Evolutionary conservation across 768 basidiomycete genomes (phyloP).

Genomic region (Tylopilus sp.): DNA sequence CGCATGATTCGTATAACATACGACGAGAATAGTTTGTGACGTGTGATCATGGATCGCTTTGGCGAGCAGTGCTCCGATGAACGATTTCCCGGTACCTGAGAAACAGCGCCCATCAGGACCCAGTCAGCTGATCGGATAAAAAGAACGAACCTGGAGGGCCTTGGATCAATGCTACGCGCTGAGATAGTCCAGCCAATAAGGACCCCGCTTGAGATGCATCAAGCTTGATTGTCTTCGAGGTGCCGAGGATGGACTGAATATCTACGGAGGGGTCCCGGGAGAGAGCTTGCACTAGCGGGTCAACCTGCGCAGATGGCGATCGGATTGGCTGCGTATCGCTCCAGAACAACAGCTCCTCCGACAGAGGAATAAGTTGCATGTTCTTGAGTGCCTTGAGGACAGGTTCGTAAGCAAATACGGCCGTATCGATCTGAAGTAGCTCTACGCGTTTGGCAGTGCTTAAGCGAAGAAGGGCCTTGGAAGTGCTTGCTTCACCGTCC

Average conservation of each 20-base stretch:
- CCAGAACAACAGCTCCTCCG: slow-evolving; percentile 57
- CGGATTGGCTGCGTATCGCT: slow-evolving; percentile 24
- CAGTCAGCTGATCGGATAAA: neutral
- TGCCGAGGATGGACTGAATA: slow-evolving; percentile 36
- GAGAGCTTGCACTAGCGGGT: slow-evolving; percentile 28
- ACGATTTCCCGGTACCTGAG: slow-evolving; percentile 71
- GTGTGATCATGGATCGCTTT: slow-evolving; percentile 54
- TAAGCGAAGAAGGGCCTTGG: slow-evolving; percentile 40
- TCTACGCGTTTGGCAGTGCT: slow-evolving; percentile 34
- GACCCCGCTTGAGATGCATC: slow-evolving; percentile 49
- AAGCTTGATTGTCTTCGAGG: slow-evolving; percentile 40
- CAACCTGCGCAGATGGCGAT: slow-evolving; percentile 1
- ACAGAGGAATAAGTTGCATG: slow-evolving; percentile 44
- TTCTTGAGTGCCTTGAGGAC: slow-evolving; percentile 56
- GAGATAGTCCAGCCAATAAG: slow-evolving; percentile 51
- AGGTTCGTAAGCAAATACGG: slow-evolving; percentile 62
- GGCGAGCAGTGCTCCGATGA: slow-evolving; percentile 64
- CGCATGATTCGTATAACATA: slow-evolving; percentile 75
- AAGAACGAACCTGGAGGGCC: slow-evolving; percentile 58
- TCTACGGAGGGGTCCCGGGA: slow-evolving; percentile 34
- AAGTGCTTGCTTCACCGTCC: slow-evolving; percentile 40
- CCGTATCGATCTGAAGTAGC: slow-evolving; percentile 59
- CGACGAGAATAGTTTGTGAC: slow-evolving; percentile 53
- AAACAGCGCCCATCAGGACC: neutral
- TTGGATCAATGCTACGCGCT: slow-evolving; percentile 60